These are phyloP conservation scores for Suillus spraguei DNA, from an alignment of 768 basidiomycete genomes.

Conservation along the genomic window DNA sequence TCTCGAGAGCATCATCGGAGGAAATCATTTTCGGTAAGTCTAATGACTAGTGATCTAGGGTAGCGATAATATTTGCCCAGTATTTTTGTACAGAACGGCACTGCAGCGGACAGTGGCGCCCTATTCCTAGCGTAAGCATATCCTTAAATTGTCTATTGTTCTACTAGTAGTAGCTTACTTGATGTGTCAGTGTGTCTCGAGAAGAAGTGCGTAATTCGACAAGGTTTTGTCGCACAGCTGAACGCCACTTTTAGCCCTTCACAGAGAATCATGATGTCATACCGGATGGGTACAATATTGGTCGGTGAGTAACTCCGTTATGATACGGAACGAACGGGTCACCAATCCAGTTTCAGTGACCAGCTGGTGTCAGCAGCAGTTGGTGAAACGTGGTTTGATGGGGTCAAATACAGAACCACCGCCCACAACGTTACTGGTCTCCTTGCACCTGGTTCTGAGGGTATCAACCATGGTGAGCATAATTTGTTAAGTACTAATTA, in stretches of 20 bases:
- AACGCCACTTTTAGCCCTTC: slow-evolving; percentile 23
- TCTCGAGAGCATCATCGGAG: slow-evolving; percentile 45
- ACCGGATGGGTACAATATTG: slow-evolving; percentile 52
- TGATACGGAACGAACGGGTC: background rate
- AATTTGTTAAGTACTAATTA: background rate
- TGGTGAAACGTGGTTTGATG: slow-evolving; percentile 42
- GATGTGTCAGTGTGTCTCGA: slow-evolving; percentile 42
- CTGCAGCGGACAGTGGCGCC: slow-evolving; percentile 46
- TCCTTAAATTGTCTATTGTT: background rate
- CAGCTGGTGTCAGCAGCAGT: slow-evolving; percentile 40
- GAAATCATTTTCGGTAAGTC: slow-evolving; percentile 49
- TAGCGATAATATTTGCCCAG: slow-evolving; percentile 28
- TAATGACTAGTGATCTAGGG: background rate
- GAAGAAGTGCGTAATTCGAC: slow-evolving; percentile 38
- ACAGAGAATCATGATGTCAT: slow-evolving; percentile 42
- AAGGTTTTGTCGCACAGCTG: slow-evolving; percentile 1
- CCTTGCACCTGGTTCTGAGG: slow-evolving; percentile 50
- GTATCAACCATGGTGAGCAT: slow-evolving; percentile 55
- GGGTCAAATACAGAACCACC: slow-evolving; percentile 50
- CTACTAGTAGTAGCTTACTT: background rate
- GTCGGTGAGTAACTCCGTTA: slow-evolving; percentile 34
- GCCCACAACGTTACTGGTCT: slow-evolving; percentile 54
- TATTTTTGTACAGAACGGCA: slow-evolving; percentile 61
- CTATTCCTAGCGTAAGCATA: slow-evolving; percentile 60
- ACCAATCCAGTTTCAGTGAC: slow-evolving; percentile 30